phyloP scores from a whole-genome alignment of 495 filamentous ascomycete genomes.

The Cetradonia linearis region DNA sequence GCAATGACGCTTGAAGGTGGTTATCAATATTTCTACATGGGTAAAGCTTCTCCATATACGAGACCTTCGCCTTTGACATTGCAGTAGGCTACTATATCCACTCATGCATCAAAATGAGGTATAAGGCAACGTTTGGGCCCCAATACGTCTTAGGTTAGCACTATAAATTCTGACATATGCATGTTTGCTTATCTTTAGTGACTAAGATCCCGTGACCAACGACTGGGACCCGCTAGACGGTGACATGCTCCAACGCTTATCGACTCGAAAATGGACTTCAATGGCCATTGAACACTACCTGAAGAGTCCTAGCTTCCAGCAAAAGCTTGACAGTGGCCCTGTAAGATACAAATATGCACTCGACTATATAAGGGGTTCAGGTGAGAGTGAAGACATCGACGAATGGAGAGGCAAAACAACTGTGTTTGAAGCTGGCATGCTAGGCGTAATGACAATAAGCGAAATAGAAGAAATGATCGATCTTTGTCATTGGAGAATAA shows the following conservation, averaged over 20 bases:
- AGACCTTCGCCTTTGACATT: slow-evolving; percentile 3
- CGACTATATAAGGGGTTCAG: slow-evolving; percentile 17
- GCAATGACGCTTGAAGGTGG: slow-evolving; percentile 62
- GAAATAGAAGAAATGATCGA: slow-evolving; percentile 50
- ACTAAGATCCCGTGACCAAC: slow-evolving; percentile 58
- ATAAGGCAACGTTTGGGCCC: slow-evolving; percentile 81
- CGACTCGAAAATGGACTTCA: slow-evolving; percentile 56
- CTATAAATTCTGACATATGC: background rate
- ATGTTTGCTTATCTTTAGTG: slow-evolving; percentile 9
- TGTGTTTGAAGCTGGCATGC: slow-evolving; percentile 62
- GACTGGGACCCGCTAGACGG: slow-evolving; percentile 67
- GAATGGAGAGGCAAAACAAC: slow-evolving; percentile 33
- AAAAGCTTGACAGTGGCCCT: slow-evolving; percentile 15
- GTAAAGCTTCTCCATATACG: slow-evolving; percentile 38
- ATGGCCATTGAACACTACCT: slow-evolving; percentile 43
- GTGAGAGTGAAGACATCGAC: slow-evolving; percentile 27
- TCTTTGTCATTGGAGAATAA: slow-evolving; percentile 48
- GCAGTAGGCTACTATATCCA: slow-evolving; percentile 58
- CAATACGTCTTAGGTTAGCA: slow-evolving; percentile 62
- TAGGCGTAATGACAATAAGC: slow-evolving; percentile 58
- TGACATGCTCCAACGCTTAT: slow-evolving; percentile 52
- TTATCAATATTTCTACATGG: slow-evolving; percentile 71
- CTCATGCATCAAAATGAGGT: slow-evolving; percentile 67
- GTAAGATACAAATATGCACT: slow-evolving; percentile 6
- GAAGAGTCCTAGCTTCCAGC: slow-evolving; percentile 5